A percentile compares a stretch with the other conserved stretches of the same genome.
phyloP scores from a whole-genome alignment of 2,329 filamentous ascomycete genomes.

The Ascochyta lentis region DNA sequence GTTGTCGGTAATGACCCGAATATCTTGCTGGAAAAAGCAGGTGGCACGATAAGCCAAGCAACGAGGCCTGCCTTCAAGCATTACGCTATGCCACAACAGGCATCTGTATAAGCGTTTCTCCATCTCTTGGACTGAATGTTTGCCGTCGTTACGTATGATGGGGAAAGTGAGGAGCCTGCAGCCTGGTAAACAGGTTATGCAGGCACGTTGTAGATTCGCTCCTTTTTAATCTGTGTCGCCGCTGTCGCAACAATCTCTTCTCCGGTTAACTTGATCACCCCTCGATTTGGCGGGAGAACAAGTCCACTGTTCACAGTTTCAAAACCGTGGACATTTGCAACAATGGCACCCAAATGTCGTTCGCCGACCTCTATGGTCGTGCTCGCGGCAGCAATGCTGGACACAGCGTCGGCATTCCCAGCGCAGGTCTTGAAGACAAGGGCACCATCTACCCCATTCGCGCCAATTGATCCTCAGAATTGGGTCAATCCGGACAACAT shows the following conservation, averaged over 20 bases:
- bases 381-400: slow-evolving; percentile 26
- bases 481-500: slow-evolving; percentile 63
- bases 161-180: slow-evolving; percentile 12
- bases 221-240: neutral
- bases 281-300: neutral
- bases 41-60: slow-evolving; percentile 35
- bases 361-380: slow-evolving; percentile 22
- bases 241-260: neutral
- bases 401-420: slow-evolving; percentile 23
- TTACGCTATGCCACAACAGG: slow-evolving; percentile 31
- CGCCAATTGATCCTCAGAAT: slow-evolving; percentile 59
- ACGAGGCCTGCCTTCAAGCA: slow-evolving; percentile 10
- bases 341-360: slow-evolving; percentile 6
- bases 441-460: slow-evolving; percentile 53
- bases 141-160: slow-evolving; percentile 25
- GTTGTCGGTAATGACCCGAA: slow-evolving; percentile 5
- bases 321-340: neutral
- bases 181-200: slow-evolving; percentile 1
- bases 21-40: slow-evolving; percentile 31
- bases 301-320: neutral
- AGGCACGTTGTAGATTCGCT: neutral
- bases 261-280: neutral
- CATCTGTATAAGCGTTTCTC: slow-evolving; percentile 29
- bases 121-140: slow-evolving; percentile 16
- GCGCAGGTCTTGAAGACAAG: slow-evolving; percentile 22